A percentile compares a stretch with the other conserved stretches of the same genome.
phyloP scores from a whole-genome alignment of 2,329 filamentous ascomycete species.

The Ophiognomonia clavigignenti-juglandacearum region DNA sequence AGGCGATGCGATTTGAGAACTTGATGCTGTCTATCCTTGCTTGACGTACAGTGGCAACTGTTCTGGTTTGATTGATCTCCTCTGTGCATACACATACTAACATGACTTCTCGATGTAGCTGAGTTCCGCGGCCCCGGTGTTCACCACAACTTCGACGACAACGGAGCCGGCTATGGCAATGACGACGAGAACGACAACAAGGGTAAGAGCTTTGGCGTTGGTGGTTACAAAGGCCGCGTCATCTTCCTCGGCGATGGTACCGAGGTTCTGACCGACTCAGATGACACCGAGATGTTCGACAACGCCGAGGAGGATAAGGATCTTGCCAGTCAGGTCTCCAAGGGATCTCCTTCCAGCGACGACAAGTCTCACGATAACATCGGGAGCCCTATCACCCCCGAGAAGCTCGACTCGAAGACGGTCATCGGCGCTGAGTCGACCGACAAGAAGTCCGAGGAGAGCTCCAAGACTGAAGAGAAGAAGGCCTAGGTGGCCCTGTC shows the following conservation, averaged over 20 bases:
- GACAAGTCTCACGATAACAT: slow-evolving; percentile 16
- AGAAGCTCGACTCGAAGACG: slow-evolving; percentile 16
- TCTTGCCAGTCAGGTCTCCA: slow-evolving; percentile 76
- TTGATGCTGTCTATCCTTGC: not conserved
- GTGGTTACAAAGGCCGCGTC: slow-evolving; percentile 76
- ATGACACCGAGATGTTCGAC: slow-evolving; percentile 93
- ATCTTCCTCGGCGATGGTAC: slow-evolving; percentile 95
- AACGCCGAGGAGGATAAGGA: slow-evolving; percentile 81
- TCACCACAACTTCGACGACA: slow-evolving; percentile 79
- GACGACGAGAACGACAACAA: slow-evolving; percentile 57
- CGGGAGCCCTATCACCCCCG: slow-evolving; percentile 16
- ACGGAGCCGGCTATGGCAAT: slow-evolving; percentile 70
- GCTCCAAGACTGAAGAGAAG: slow-evolving; percentile 12
- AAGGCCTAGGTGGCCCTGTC: not conserved
- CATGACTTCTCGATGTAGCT: slow-evolving; percentile 45
- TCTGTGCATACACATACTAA: slow-evolving; percentile 10
- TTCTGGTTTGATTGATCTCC: not conserved
- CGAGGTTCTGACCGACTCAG: slow-evolving; percentile 82
- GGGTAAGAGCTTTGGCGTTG: slow-evolving; percentile 55
- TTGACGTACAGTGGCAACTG: not conserved
- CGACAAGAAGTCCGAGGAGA: slow-evolving; percentile 1
- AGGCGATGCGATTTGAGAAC: not conserved
- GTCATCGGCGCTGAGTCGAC: not conserved
- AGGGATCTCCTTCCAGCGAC: slow-evolving; percentile 38
- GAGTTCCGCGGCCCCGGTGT: slow-evolving; percentile 81